phyloP scores from a whole-genome alignment of 2,329 filamentous ascomycete species.

The Talaromyces albobiverticillius region DNA sequence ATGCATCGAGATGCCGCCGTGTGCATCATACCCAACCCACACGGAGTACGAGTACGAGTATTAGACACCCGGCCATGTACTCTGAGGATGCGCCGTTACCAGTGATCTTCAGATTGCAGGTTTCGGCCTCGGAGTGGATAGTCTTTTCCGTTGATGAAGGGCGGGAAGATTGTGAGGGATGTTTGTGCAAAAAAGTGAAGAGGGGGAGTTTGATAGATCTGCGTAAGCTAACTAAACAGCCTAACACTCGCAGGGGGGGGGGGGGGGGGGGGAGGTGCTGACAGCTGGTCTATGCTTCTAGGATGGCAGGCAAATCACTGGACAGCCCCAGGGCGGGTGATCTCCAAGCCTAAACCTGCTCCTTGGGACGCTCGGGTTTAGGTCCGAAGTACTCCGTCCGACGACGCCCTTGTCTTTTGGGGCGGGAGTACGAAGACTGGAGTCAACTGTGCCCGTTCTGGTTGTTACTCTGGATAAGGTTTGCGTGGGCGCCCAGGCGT shows the following conservation, averaged over 20 bases:
- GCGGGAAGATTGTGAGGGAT: background rate
- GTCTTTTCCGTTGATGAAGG: no score
- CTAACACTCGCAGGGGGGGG: no score
- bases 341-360: slow-evolving; percentile 12
- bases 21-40: background rate
- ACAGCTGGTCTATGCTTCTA: slow-evolving; percentile 10
- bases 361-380: background rate
- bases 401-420: background rate
- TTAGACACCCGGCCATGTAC: background rate
- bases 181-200: no score
- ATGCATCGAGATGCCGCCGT: background rate
- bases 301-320: background rate
- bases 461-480: slow-evolving; percentile 9
- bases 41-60: slow-evolving; percentile 2
- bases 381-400: background rate
- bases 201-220: background rate
- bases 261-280: no score
- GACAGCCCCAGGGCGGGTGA: slow-evolving; percentile 8
- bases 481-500: background rate
- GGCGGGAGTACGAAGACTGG: background rate
- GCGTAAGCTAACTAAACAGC: no score
- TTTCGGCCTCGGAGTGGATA: background rate
- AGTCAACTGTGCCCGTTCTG: slow-evolving; percentile 1
- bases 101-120: no score
- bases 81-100: background rate